phyloP scores from a whole-genome alignment of 768 basidiomycete genomes.

The Termitomyces sp. region DNA sequence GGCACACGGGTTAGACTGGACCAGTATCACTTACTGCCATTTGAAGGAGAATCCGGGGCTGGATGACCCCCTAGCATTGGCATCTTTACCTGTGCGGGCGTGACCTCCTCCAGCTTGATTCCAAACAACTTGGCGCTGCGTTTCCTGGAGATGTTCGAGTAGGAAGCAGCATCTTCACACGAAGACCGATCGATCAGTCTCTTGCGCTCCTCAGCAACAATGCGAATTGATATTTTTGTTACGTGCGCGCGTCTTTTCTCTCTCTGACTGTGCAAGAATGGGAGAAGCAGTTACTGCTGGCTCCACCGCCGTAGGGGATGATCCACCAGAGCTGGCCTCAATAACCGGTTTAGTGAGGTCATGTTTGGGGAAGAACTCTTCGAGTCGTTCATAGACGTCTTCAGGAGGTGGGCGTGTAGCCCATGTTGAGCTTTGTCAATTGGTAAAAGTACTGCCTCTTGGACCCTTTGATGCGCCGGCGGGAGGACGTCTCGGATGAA shows the following conservation, averaged over 20 bases:
- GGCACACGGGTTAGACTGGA: not conserved
- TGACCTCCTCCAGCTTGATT: constrained; percentile 89
- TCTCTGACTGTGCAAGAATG: constrained; percentile 26
- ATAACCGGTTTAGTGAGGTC: constrained; percentile 96
- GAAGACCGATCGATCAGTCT: constrained; percentile 69
- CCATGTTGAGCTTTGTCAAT: constrained; percentile 71
- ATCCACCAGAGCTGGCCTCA: constrained; percentile 77
- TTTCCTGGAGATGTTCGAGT: constrained; percentile 57
- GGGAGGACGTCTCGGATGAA: constrained; percentile 26
- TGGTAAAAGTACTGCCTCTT: constrained; percentile 57
- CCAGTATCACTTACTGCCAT: constrained; percentile 56
- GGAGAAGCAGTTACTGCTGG: constrained; percentile 40
- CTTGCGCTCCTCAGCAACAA: constrained; percentile 88
- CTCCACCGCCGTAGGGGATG: constrained; percentile 70
- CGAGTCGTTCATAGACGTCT: constrained; percentile 88
- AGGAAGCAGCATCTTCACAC: constrained; percentile 48
- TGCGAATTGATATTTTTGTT: constrained; percentile 88
- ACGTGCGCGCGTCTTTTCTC: constrained; percentile 43
- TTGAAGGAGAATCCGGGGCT: constrained; percentile 58
- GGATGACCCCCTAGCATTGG: constrained; percentile 35
- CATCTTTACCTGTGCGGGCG: constrained; percentile 63
- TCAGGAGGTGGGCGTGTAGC: constrained; percentile 88
- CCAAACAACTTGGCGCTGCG: constrained; percentile 96
- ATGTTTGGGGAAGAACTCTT: constrained; percentile 94
- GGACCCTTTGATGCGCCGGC: constrained; percentile 27